Base-by-base conservation (phyloP, 1,139 yeast species). In the Geotrichum siamense region DNA sequence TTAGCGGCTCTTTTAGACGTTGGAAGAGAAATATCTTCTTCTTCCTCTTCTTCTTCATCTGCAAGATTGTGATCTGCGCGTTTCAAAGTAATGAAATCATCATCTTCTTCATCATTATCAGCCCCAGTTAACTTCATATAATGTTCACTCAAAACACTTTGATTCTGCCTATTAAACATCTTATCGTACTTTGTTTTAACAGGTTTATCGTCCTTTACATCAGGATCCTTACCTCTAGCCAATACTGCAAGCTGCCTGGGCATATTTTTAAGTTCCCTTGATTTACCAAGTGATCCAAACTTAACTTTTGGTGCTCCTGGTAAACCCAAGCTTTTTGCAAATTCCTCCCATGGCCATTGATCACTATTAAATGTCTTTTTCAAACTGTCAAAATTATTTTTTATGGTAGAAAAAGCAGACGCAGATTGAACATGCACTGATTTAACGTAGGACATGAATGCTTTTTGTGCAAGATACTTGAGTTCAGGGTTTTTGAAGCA, bases 261-360 rank as follows among this genome's bases (percentile, higher is more conserved):
- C 26, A 81, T 78, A 60, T 91, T 91, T 66, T 91, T 91, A 67
- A 76, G 68, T 51, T 82, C 93, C 62, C 83, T 86, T 23, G 72
- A 67, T 48, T 68, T 69, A 40, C 62, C 60, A 8, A 65, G 58
- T 41, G 75, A 78, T 46, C 75, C 74, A 47, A 89, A 75, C 62
- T 86, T 87, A 54, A 91, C 81, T 56, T 83, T 81, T 35, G 99
- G 99, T 1, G 96, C 96, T 47, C 97, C 96, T 0, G 97, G 96
- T 43, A 91, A 72, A 5, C 99, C 99, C 42, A 89, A 64, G 10
- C 95, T 83, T 46, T 77, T 76, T 2, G 99, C 97, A 64, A 70
- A 87, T 47, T 76, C 82, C 51, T 89, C 96, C 4, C 82, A 69
- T 2, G 96, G 94, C 13, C 91, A 62, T 35, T 77, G 76, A 12